A percentile compares a stretch with the other conserved stretches of the same genome.
Evolutionary conservation across 768 basidiomycete species (phyloP).

Genomic region (Kwoniella pini): DNA sequence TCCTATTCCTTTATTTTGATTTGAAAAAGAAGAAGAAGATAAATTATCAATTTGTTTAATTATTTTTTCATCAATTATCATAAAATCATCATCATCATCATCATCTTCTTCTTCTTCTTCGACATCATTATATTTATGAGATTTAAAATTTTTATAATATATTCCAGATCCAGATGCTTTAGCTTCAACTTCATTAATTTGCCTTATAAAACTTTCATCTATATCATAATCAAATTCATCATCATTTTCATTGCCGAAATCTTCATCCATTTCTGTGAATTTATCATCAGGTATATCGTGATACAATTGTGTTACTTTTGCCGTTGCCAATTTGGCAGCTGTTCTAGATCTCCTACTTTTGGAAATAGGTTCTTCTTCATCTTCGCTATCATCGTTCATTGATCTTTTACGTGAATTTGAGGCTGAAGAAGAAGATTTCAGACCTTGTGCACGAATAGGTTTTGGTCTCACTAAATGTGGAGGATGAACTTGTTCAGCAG

Average conservation of each 20-base stretch:
- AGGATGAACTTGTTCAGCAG: not conserved
- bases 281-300: constrained; percentile 4
- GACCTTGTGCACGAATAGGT: not conserved
- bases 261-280: not conserved
- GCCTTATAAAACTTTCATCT: constrained; percentile 28
- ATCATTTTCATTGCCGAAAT: constrained; percentile 7
- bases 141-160: too few relatives aligned
- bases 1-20: not conserved
- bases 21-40: not conserved
- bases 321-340: constrained; percentile 6
- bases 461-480: constrained; percentile 8
- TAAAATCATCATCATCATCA: constrained; percentile 17
- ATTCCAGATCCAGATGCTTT: constrained; percentile 6
- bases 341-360: constrained; percentile 5
- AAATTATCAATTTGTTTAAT: constrained; percentile 9
- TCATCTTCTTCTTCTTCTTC: constrained; percentile 15
- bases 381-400: not conserved
- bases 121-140: not conserved
- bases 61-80: constrained; percentile 10
- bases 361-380: not conserved
- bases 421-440: not conserved
- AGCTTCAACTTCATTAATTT: constrained; percentile 28
- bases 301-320: constrained; percentile 7
- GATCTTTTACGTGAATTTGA: not conserved
- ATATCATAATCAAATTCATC: constrained; percentile 23